A percentile compares a stretch with the other conserved stretches of the same genome.
These are phyloP conservation scores for Colletotrichum truncatum DNA, from an alignment of 2,329 filamentous ascomycete genomes.

Conservation along the genomic window DNA sequence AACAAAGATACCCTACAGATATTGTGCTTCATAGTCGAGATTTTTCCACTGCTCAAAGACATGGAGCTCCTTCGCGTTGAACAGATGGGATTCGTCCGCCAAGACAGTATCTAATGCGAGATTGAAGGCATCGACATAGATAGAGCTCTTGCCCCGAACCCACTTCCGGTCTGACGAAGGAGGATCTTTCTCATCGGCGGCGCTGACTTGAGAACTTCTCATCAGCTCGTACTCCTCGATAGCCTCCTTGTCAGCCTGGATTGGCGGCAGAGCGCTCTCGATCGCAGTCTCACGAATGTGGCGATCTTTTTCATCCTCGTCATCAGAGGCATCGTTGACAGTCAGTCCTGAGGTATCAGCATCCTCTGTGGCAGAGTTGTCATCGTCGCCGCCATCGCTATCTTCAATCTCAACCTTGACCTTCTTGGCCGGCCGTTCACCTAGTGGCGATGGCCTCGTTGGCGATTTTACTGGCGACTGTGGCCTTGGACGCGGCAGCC, in stretches of 20 bases:
- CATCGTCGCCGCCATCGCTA: slow-evolving; percentile 32
- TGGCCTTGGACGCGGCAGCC: slow-evolving; percentile 32
- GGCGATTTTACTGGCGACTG: slow-evolving; percentile 19
- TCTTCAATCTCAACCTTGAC: slow-evolving; percentile 38
- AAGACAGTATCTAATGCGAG: slow-evolving; percentile 89
- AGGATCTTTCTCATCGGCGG: slow-evolving; percentile 45
- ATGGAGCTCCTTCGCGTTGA: slow-evolving; percentile 79
- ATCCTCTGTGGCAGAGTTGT: slow-evolving; percentile 34
- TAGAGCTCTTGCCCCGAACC: slow-evolving; percentile 82
- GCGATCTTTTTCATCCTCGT: slow-evolving; percentile 36
- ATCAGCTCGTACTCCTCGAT: slow-evolving; percentile 83
- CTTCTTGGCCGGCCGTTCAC: slow-evolving; percentile 45
- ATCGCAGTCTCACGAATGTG: slow-evolving; percentile 66
- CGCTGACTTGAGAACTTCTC: slow-evolving; percentile 60
- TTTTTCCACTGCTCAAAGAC: slow-evolving; percentile 81
- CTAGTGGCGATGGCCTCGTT: slow-evolving; percentile 16
- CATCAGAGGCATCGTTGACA: slow-evolving; percentile 32
- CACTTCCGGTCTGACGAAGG: slow-evolving; percentile 54
- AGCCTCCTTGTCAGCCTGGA: slow-evolving; percentile 74
- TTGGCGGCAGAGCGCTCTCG: slow-evolving; percentile 74
- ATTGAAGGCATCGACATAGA: slow-evolving; percentile 98
- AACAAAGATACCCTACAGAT: slow-evolving; percentile 70
- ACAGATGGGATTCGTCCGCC: slow-evolving; percentile 87
- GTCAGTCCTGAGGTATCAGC: slow-evolving; percentile 41
- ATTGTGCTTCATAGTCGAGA: slow-evolving; percentile 86